Evolutionary conservation across 1,139 yeast genomes (phyloP), one percentile per base, ranked within the genome.

Genomic region (Blastobotrys proliferans): DNA sequence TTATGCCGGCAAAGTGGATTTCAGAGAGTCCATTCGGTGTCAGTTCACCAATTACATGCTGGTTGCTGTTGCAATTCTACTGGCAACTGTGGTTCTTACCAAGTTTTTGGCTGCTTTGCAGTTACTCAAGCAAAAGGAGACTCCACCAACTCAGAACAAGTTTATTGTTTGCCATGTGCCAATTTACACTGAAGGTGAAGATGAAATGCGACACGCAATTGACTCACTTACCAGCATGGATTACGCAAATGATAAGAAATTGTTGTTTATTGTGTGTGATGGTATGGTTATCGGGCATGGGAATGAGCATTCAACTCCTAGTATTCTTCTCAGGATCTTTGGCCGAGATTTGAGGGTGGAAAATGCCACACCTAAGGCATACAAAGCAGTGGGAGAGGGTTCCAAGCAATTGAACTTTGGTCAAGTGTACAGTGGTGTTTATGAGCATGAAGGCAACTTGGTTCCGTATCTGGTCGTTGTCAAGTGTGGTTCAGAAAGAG

Each of bases 181-280:
- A 2, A 90, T 96, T 58, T 92, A 92, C 61, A 88, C 97, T 1
- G 98, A 92, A 67, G 94, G 88, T 58, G 85, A 77, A 52, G 83
- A 73, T 11, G 95, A 94, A 51, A 66, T 92, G 49, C 75, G 97
- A 56, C 79, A 90, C 1, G 87, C 97, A 0, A 67, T 90, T 53
- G 97, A 92, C 63, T 90, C 97, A 1, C 62, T 92, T 47, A 86
- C 95, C 14, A 85, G 95, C 1, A 86, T 97, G 3, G 95, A 86
- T 52, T 92, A 83, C 61, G 97, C 97, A 46, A 88, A 86, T 64
- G 85, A 97, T 4, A 97, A 92, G 64, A 92, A 90, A 63, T 67
- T 92, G 51, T 70, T 92, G 40, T 68, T 88, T 43, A 79, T 90
- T 35, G 74, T 92, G 27, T 90, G 97, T 70, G 98, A 92, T 68